Conservation (phyloP, 2,329 filamentous ascomycete species). For the Blastomyces parvus region DNA sequence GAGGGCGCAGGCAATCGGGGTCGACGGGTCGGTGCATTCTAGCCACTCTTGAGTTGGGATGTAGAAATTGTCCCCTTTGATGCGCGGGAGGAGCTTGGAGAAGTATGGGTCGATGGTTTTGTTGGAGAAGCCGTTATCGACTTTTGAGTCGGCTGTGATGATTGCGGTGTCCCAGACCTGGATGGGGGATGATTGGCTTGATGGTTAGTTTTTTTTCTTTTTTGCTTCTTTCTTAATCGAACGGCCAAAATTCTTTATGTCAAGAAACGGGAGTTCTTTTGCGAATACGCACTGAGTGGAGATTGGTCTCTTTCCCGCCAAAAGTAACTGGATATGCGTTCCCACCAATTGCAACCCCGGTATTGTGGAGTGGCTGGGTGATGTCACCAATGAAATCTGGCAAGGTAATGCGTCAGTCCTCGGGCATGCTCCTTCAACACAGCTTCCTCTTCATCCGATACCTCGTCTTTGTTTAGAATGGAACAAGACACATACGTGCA, state of each 20-base stretch:
- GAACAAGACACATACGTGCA: slow-evolving; percentile 13
- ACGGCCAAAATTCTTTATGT: background rate
- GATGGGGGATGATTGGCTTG: background rate
- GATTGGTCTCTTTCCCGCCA: slow-evolving; percentile 9
- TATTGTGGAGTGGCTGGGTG: slow-evolving; percentile 35
- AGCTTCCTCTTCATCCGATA: background rate
- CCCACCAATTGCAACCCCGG: slow-evolving; percentile 29
- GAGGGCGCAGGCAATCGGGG: slow-evolving; percentile 7
- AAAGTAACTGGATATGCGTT: slow-evolving; percentile 27
- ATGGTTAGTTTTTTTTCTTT: background rate
- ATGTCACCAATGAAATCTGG: slow-evolving; percentile 34
- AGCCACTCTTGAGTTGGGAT: slow-evolving; percentile 7
- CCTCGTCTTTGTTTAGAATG: background rate
- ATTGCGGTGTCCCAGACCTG: slow-evolving; percentile 10
- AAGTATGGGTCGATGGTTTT: slow-evolving; percentile 10
- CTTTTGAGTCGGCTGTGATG: slow-evolving; percentile 2
- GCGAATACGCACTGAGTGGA: slow-evolving; percentile 7
- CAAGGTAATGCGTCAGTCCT: background rate
- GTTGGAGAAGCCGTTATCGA: slow-evolving; percentile 8
- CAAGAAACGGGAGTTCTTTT: background rate
- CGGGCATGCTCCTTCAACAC: background rate
- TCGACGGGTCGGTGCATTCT: slow-evolving; percentile 8
- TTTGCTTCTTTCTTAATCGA: background rate
- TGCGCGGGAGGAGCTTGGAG: slow-evolving; percentile 3
- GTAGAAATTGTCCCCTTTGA: slow-evolving; percentile 7